Evolutionary conservation across 331 rosid genomes (phyloP), one percentile per base, ranked within the genome.

Genomic region (Malus hybrid): DNA sequence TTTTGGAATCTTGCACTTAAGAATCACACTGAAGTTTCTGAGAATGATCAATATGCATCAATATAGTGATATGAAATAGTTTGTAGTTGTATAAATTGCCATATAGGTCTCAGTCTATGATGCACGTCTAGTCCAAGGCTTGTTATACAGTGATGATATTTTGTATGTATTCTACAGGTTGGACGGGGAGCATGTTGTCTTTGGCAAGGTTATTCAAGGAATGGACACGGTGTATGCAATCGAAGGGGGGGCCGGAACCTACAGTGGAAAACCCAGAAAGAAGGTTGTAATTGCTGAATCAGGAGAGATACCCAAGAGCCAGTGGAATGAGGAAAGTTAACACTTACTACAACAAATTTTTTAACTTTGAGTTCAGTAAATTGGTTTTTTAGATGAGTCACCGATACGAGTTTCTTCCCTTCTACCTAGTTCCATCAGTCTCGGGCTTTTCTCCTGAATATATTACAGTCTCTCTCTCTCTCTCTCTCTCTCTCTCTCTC

Each of bases 201-300:
- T 93, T 68, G 98, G 98, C 70, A 91, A 86, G 86, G 97, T 93
- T 69, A 71, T 93, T 61, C 91, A 90, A 84, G 98, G 98, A 34
- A 93, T 93, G 98, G 98, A 93, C 69, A 67, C 48, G 34, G 97
- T 93, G 74, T 93, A 88, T 82, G 88, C 92, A 22, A 87, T 93
- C 82, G 98, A 93, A 85, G 98, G 98, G 14, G 96, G 98, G 22
- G 98, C 98, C 5, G 98, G 98, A 81, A 93, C 98, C 69, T 93
- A 91, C 84, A 91, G 83, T 7, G 98, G 98, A 65, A 90, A 88
- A 76, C 98, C 98, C 36, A 88, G 98, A 73, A 93, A 93, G 87
- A 90, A 88, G 82, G 97, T 93, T 54, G 83, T 80, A 50, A 87
- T 93, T 76, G 91, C 93, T 1, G 98, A 91, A 78, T 85, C 91